Evolutionary conservation across 1,139 yeast species (phyloP), one percentile per base, ranked within the genome.

Genomic region (Wickerhamomyces sp.): DNA sequence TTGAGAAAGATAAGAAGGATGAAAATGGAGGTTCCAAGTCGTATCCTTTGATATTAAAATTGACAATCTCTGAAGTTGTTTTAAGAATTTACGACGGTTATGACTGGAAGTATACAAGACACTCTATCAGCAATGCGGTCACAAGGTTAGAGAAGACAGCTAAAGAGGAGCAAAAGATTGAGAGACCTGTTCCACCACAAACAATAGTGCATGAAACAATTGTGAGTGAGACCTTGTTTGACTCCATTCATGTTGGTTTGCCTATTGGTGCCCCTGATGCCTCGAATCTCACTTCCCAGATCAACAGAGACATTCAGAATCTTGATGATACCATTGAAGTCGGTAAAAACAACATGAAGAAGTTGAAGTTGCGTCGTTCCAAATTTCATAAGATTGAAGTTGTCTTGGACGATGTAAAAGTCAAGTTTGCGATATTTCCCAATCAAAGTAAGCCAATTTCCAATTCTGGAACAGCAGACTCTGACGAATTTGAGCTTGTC

Each of bases 31-130:
- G 16, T 9, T 32, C 33, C 16, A 27, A 18, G 13, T 31, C 28
- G 9, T 28, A 27, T 20, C 53, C 49, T 4, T 23, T 44, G 37
- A 25, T 24, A 4, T 17, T 50, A 17, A 39, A 22, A n/a, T 16
- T 51, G 6, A 22, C 19, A 2, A 31, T 42, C 3, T 32, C 66
- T 6, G 67, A 65, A 30, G 57, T 69, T 0, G 58, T 58, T 4
- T 60, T 91, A 40, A 77, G 72, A 39, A 59, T 91, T 26, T 78
- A 75, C 54, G 98, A 91, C 61, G 99, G 99, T 0, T 91, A 80
- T 52, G 98, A 91, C 54, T 88, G 97, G 95, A 73, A 73, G 38
- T 76, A 75, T 32, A 87, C 97, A 0, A 68, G 95, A 41, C 69
- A 67, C 27, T 68, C 77, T 0, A 80, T 91, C 19, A 64, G 70